Conservation (phyloP, 768 basidiomycete species). For the Termitomyces sp. region DNA sequence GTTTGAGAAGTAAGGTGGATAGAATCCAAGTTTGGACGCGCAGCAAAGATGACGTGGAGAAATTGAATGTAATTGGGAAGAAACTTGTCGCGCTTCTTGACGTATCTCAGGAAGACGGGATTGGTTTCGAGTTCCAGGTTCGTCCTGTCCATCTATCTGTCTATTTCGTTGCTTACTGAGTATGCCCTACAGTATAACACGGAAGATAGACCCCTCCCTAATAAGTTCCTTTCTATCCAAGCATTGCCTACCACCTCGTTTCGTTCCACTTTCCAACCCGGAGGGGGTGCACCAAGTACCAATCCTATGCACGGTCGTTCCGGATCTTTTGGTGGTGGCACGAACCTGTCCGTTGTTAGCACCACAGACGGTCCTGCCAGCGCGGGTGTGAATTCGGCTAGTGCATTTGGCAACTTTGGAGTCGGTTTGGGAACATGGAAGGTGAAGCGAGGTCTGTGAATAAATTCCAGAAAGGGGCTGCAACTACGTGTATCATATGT, state of each 20-base stretch:
- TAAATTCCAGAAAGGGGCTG: not conserved
- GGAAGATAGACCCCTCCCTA: conserved; percentile 76
- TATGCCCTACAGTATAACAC: conserved; percentile 60
- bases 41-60: conserved; percentile 79
- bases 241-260: conserved; percentile 60
- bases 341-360: not conserved
- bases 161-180: not conserved
- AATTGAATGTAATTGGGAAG: conserved; percentile 79
- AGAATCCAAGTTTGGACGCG: conserved; percentile 91
- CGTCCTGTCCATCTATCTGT: conserved; percentile 13
- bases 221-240: conserved; percentile 81
- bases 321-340: conserved; percentile 8
- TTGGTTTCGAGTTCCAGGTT: conserved; percentile 90
- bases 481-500: conserved; percentile 1
- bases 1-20: conserved; percentile 80
- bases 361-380: conserved; percentile 8
- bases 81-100: conserved; percentile 79
- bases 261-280: conserved; percentile 55
- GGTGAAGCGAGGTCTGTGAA: conserved; percentile 6
- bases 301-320: conserved; percentile 13
- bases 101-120: conserved; percentile 75
- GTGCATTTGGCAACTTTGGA: conserved; percentile 29
- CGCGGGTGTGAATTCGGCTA: conserved; percentile 11
- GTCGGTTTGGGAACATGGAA: conserved; percentile 24
- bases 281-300: conserved; percentile 6